These are phyloP conservation scores for Arabis alpina DNA, from an alignment of 345 rosid species.

Conservation along the genomic window DNA sequence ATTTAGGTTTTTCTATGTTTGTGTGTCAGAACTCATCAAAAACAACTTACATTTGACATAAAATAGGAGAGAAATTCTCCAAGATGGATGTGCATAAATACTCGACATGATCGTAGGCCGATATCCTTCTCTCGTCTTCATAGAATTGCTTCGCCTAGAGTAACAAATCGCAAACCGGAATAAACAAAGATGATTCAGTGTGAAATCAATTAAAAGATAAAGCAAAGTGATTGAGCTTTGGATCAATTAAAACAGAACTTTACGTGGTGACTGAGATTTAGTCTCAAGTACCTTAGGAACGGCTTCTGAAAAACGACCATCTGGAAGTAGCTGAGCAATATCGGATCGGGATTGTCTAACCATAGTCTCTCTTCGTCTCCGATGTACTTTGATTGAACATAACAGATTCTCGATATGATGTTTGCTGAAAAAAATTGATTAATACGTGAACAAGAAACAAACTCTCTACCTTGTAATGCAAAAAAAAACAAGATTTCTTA, in stretches of 20 bases:
- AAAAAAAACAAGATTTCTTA: conserved; percentile 9
- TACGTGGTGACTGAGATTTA: background rate
- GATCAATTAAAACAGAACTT: background rate
- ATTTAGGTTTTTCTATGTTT: no score
- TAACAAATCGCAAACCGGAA: background rate
- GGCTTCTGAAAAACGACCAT: conserved; percentile 35
- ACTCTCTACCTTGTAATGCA: conserved; percentile 6
- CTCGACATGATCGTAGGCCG: conserved; percentile 48
- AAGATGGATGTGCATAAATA: conserved; percentile 38
- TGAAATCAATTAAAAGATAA: background rate
- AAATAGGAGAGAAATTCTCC: conserved; percentile 9
- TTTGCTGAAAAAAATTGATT: conserved; percentile 36
- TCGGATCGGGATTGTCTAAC: conserved; percentile 41
- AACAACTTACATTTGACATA: conserved; percentile 27
- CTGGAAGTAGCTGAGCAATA: conserved; percentile 41
- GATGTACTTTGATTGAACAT: conserved; percentile 33
- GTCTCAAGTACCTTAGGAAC: conserved; percentile 37
- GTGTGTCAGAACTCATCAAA: no score
- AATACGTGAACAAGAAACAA: background rate
- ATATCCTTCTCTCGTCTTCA: conserved; percentile 43
- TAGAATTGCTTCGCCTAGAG: conserved; percentile 39
- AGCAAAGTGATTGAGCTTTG: background rate
- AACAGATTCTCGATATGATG: conserved; percentile 32
- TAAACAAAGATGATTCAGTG: background rate
- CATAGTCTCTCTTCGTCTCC: conserved; percentile 44